Percentiles rank a stretch among this genome's conserved stretches.
These are phyloP conservation scores for Brassica juncea DNA, from an alignment of 345 rosid species.

Conservation along the genomic window DNA sequence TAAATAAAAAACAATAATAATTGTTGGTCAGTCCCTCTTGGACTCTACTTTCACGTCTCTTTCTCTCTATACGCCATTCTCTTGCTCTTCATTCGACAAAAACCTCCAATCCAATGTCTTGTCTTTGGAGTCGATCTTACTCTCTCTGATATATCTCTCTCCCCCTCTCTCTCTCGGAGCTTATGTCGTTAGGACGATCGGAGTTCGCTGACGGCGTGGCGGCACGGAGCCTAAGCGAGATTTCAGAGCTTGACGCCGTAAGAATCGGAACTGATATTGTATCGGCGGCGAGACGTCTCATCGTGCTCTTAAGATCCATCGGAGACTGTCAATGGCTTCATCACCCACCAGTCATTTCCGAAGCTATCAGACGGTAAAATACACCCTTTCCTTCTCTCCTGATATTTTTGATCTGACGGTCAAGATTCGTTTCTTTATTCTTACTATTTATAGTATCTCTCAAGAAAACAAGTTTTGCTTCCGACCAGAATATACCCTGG, in stretches of 20 bases:
- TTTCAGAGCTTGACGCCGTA: constrained; percentile 54
- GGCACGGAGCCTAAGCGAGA: constrained; percentile 60
- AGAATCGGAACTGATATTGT: constrained; percentile 66
- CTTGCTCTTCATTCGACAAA: constrained; percentile 33
- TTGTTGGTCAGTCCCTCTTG: constrained; percentile 24
- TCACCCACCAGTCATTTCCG: constrained; percentile 46
- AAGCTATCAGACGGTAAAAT: constrained; percentile 76
- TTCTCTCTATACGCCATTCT: constrained; percentile 22
- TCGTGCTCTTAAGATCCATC: constrained; percentile 61
- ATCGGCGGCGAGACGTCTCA: constrained; percentile 62
- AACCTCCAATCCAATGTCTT: constrained; percentile 31
- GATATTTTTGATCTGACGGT: constrained; percentile 20
- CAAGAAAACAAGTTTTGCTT: not conserved
- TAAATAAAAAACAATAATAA: not conserved
- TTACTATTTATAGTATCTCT: constrained; percentile 4
- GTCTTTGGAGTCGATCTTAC: constrained; percentile 17
- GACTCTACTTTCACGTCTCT: constrained; percentile 32
- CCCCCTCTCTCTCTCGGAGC: not conserved
- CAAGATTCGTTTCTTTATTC: not conserved
- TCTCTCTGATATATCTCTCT: constrained; percentile 18
- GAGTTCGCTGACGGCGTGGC: constrained; percentile 39
- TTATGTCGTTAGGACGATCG: constrained; percentile 34
- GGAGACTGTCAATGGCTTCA: constrained; percentile 72
- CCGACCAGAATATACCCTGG: not conserved
- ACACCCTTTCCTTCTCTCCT: not conserved